Base-by-base conservation (phyloP, 2,329 filamentous ascomycete species). In the Sarocladium oryzae region DNA sequence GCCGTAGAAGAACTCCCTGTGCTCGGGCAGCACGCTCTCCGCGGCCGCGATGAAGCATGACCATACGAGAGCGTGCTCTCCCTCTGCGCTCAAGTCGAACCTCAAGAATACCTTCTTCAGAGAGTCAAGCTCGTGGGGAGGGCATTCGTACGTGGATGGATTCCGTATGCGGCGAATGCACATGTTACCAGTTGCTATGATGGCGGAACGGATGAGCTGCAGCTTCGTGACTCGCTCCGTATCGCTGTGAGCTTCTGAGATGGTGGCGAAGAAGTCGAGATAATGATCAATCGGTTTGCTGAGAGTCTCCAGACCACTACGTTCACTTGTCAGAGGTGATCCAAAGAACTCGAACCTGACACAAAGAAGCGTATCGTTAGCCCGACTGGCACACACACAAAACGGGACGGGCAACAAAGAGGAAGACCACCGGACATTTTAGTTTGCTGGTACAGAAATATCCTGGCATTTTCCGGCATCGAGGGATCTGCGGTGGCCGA, bases 41-140 rank as follows among this genome's bases (percentile, higher is more conserved):
- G 53, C 48, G 8, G 50, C 53, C 6, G 35, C 53, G 7, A 54
- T 49, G 37, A 52, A 54, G 32, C 53, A 52, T 3, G 53, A 24
- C 53, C 53, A 54, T 11, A 52, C 41, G 13, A 54, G 35, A 24
- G 23, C 33, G 21, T 54, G 50, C 30, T 50, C 50, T 0, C 53
- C 50, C 2, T 38, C 33, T 18, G 35, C 33, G 18, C 23, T 32
- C 3, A 18, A n/a, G 5, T 46, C 36, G 9, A 52, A 24, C 1
- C 7, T 23, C 30, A 35, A 13, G 3, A 54, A 11, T 3, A 36
- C 45, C 33, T 50, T 3, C 15, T 46, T 46, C 23, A 54, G 51
- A 3, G 24, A 9, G 10, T 50, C 43, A 21, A 54, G 38, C 23
- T 28, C 26, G 2, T 36, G 23, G 2, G 7, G 10, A 1, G 33